These are phyloP conservation scores for Nepenthes gracilis DNA, from an alignment of 148 eudicot genomes.

Conservation along the genomic window DNA sequence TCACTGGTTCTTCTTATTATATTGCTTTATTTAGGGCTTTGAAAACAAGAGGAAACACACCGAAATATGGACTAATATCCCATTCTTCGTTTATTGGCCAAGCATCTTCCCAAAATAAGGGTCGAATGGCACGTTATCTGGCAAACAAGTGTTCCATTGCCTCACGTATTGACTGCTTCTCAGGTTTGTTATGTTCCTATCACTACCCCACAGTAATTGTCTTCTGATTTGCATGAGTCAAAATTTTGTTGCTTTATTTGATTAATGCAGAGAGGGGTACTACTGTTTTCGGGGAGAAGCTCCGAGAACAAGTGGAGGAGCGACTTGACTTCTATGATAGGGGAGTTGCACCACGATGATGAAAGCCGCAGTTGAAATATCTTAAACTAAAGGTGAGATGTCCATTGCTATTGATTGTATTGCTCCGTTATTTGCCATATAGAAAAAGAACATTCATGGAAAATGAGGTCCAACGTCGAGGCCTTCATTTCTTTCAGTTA, in stretches of 20 bases:
- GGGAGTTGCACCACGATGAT: slow-evolving; percentile 95
- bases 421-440: too few relatives aligned
- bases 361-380: slow-evolving; percentile 69
- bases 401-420: too few relatives aligned
- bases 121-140: slow-evolving; percentile 98
- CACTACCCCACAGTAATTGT: not conserved
- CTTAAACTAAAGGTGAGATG: slow-evolving; percentile 31
- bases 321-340: slow-evolving; percentile 94
- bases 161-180: slow-evolving; percentile 88
- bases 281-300: slow-evolving; percentile 81
- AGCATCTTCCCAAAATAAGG: slow-evolving; percentile 86
- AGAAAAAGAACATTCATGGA: too few relatives aligned
- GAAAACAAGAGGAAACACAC: slow-evolving; percentile 91
- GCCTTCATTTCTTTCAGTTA: too few relatives aligned
- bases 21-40: slow-evolving; percentile 50
- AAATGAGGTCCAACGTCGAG: too few relatives aligned
- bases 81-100: slow-evolving; percentile 99
- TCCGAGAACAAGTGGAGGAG: slow-evolving; percentile 92
- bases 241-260: slow-evolving; percentile 4
- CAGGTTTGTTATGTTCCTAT: slow-evolving; percentile 33
- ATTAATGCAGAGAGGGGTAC: slow-evolving; percentile 50
- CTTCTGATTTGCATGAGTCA: not conserved
- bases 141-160: slow-evolving; percentile 99
- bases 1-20: not conserved
- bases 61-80: slow-evolving; percentile 92